phyloP scores from a whole-genome alignment of 148 eudicot species.

The Salicornia ramosissima region DNA sequence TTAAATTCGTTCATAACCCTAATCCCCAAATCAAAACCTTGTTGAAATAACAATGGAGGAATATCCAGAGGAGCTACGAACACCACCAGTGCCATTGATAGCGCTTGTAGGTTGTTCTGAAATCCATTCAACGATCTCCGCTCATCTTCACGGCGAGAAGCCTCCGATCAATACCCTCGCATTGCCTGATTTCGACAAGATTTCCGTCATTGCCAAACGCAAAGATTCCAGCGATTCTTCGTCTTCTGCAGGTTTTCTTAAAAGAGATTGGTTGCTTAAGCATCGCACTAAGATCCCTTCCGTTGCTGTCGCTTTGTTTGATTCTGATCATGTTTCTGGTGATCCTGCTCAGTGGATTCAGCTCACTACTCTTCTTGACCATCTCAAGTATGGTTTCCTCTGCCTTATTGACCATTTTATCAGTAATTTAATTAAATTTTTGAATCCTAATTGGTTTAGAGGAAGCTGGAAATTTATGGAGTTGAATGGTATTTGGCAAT shows the following conservation, averaged over 20 bases:
- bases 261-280: conserved; percentile 75
- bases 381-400: conserved; percentile 52
- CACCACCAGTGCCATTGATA: conserved; percentile 82
- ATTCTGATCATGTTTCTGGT: conserved; percentile 58
- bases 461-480: too few species aligned
- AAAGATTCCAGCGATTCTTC: conserved; percentile 20
- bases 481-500: too few species aligned
- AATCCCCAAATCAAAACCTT: background rate
- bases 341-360: conserved; percentile 90
- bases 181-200: conserved; percentile 77
- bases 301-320: conserved; percentile 59
- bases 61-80: conserved; percentile 80
- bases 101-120: conserved; percentile 67
- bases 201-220: conserved; percentile 44
- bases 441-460: conserved; percentile 7
- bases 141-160: conserved; percentile 67
- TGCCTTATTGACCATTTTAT: background rate
- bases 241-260: conserved; percentile 45
- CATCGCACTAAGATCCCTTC: conserved; percentile 86
- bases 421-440: background rate
- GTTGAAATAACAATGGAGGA: conserved; percentile 57
- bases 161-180: conserved; percentile 95
- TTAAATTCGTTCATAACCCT: background rate
- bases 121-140: conserved; percentile 60
- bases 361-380: conserved; percentile 75